phyloP scores from a whole-genome alignment of 1,284 basidiomycete species.

The Leccinum pallidistipes region DNA sequence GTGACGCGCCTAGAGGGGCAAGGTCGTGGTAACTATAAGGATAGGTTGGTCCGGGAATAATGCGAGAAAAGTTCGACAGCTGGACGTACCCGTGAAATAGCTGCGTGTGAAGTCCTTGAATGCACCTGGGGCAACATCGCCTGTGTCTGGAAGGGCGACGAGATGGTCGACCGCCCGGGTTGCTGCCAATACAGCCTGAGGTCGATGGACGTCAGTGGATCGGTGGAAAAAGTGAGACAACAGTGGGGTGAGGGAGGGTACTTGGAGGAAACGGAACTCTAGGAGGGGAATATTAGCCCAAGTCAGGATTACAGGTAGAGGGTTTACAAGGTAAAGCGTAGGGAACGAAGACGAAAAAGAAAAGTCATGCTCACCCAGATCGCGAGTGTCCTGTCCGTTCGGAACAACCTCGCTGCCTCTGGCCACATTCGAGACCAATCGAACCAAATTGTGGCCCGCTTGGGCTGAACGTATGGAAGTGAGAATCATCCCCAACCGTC shows the following conservation, averaged over 20 bases:
- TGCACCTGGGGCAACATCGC: slow-evolving; percentile 34
- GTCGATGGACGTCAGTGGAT: slow-evolving; percentile 57
- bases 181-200: slow-evolving; percentile 67
- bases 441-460: slow-evolving; percentile 81
- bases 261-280: slow-evolving; percentile 71
- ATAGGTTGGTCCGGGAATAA: background rate
- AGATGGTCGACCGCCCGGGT: slow-evolving; percentile 76
- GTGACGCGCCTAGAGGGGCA: slow-evolving; percentile 26
- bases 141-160: slow-evolving; percentile 64
- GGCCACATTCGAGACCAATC: slow-evolving; percentile 74
- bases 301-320: background rate
- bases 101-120: slow-evolving; percentile 41
- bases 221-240: slow-evolving; percentile 63
- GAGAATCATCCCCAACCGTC: background rate
- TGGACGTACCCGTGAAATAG: slow-evolving; percentile 28
- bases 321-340: background rate
- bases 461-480: slow-evolving; percentile 52
- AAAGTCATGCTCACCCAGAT: slow-evolving; percentile 60
- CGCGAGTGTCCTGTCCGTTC: slow-evolving; percentile 69
- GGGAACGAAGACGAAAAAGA: background rate
- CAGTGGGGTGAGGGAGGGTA: slow-evolving; percentile 59
- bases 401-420: slow-evolving; percentile 64
- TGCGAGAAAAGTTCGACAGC: background rate
- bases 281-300: background rate
- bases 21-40: background rate